Percentiles rank a stretch among this genome's conserved stretches.
Evolutionary conservation across 2,329 filamentous ascomycete species (phyloP).

Genomic region (Cladobotryum protrusum): DNA sequence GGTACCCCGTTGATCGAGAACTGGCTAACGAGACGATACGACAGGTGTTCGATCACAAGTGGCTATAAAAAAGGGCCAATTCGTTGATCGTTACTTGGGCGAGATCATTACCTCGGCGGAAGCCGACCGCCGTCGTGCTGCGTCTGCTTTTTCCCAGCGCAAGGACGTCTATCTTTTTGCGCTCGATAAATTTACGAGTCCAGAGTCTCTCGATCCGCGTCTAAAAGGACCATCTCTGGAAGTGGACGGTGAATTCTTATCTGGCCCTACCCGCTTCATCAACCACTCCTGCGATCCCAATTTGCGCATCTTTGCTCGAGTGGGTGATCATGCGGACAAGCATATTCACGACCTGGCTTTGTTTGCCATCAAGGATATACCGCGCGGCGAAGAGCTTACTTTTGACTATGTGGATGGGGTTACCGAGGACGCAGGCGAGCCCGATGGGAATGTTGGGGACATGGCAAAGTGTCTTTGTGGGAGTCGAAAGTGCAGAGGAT

Average conservation of each 20-base stretch:
- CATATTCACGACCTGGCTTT: constrained; percentile 71
- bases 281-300: constrained; percentile 80
- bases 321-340: constrained; percentile 69
- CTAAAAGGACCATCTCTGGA: constrained; percentile 52
- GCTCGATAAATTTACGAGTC: constrained; percentile 71
- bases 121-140: constrained; percentile 57
- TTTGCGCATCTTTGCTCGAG: constrained; percentile 70
- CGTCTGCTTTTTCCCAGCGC: constrained; percentile 48
- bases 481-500: constrained; percentile 60
- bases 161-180: constrained; percentile 76
- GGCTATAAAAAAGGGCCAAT: constrained; percentile 64
- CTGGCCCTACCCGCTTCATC: constrained; percentile 73
- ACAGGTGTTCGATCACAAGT: constrained; percentile 58
- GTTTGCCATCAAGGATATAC: constrained; percentile 64
- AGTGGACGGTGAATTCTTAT: constrained; percentile 68
- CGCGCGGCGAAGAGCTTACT: constrained; percentile 61
- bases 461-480: constrained; percentile 59
- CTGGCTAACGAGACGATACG: neutral
- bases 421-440: constrained; percentile 42
- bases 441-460: constrained; percentile 36
- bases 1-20: no score
- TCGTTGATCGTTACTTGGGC: constrained; percentile 73
- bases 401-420: constrained; percentile 73
- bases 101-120: constrained; percentile 60
- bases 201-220: constrained; percentile 47